phyloP scores from a whole-genome alignment of 768 basidiomycete species.

The Amanita phalloides region DNA sequence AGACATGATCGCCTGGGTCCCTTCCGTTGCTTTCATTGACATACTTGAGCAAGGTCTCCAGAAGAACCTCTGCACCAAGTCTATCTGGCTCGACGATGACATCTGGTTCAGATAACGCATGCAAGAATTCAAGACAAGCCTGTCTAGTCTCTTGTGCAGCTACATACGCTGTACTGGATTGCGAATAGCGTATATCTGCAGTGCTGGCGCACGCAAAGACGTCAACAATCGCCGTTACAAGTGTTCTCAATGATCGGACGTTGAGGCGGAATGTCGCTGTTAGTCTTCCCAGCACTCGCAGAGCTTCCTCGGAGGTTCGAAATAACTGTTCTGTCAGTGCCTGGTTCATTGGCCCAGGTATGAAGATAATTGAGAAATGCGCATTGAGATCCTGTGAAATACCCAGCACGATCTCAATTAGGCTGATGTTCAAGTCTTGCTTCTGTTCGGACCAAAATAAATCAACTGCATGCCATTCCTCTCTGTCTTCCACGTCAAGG shows the following conservation, averaged over 20 bases:
- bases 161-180: conserved; percentile 23
- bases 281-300: conserved; percentile 40
- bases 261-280: conserved; percentile 36
- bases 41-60: conserved; percentile 47
- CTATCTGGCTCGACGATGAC: conserved; percentile 23
- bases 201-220: conserved; percentile 44
- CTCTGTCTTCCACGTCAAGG: conserved; percentile 36
- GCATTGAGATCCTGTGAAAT: conserved; percentile 42
- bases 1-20: conserved; percentile 49
- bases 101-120: conserved; percentile 24
- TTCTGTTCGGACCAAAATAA: conserved; percentile 50
- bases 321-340: conserved; percentile 45
- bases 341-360: conserved; percentile 23
- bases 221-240: conserved; percentile 37
- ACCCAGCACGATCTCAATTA: conserved; percentile 39
- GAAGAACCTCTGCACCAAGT: conserved; percentile 36
- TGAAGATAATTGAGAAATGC: conserved; percentile 35
- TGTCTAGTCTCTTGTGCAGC: conserved; percentile 36
- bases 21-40: conserved; percentile 23
- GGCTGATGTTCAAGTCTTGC: conserved; percentile 45
- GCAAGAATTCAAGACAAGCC: conserved; percentile 40
- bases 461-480: conserved; percentile 45
- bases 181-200: conserved; percentile 29
- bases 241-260: conserved; percentile 33
- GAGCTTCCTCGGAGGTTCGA: conserved; percentile 38